Evolutionary conservation across 2,329 filamentous ascomycete genomes (phyloP).

Genomic region (Claviceps sp.): DNA sequence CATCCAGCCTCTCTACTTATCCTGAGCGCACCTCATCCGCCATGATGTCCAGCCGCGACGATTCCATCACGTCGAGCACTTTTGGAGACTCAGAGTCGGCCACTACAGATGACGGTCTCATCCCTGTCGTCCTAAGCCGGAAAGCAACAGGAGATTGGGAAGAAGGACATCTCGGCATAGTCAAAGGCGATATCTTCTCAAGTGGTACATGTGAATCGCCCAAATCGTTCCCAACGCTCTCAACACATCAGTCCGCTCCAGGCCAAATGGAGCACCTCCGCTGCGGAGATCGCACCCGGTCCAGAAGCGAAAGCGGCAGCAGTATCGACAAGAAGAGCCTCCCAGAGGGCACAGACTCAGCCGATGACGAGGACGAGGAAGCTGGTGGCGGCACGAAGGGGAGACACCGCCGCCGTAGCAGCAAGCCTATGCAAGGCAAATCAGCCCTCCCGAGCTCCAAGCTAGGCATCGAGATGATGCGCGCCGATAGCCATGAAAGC

Average conservation of each 20-base stretch:
- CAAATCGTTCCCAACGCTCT: conserved; percentile 37
- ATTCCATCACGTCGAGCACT: conserved; percentile 78
- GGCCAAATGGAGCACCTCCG: conserved; percentile 44
- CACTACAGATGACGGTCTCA: conserved; percentile 58
- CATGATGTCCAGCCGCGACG: conserved; percentile 70
- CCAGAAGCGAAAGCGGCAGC: conserved; percentile 59
- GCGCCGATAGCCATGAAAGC: conserved; percentile 87
- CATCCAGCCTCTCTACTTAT: conserved; percentile 61
- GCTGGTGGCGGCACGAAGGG: conserved; percentile 40
- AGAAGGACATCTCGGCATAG: conserved; percentile 66
- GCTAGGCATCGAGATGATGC: conserved; percentile 93
- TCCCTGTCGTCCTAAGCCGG: conserved; percentile 57
- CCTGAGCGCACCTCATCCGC: conserved; percentile 58
- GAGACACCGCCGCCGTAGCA: conserved; percentile 34
- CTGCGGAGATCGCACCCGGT: conserved; percentile 59
- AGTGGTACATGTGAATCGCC: conserved; percentile 19
- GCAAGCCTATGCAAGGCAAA: conserved; percentile 28
- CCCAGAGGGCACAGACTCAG: conserved; percentile 67
- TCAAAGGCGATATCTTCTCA: conserved; percentile 39
- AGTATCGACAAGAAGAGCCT: conserved; percentile 48
- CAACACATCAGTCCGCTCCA: conserved; percentile 52
- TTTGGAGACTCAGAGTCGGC: conserved; percentile 77
- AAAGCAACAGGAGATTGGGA: conserved; percentile 68
- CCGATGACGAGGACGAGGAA: conserved; percentile 91
- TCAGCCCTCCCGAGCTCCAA: conserved; percentile 64